Conservation (phyloP, 306 rosid genomes). For the Quercus aquifolioides region DNA sequence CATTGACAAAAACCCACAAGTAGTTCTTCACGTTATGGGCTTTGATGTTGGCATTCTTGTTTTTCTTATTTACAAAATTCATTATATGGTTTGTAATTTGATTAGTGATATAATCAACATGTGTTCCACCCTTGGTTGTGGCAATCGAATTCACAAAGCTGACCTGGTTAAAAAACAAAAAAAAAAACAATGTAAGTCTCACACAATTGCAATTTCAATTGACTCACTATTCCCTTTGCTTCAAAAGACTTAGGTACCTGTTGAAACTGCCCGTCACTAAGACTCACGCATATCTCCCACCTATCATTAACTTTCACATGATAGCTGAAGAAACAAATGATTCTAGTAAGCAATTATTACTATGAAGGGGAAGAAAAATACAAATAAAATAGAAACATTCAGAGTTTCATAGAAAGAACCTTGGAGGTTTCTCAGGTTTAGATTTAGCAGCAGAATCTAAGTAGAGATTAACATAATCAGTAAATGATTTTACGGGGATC, state of each 20-base stretch:
- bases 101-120: slow-evolving; percentile 76
- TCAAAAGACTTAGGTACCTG: slow-evolving; percentile 49
- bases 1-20: slow-evolving; percentile 92
- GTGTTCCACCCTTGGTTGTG: slow-evolving; percentile 95
- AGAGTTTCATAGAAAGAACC: slow-evolving; percentile 34
- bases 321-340: slow-evolving; percentile 36
- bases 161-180: slow-evolving; percentile 45
- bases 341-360: slow-evolving; percentile 8
- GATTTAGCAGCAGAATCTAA: slow-evolving; percentile 57
- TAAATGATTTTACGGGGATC: slow-evolving; percentile 61
- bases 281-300: slow-evolving; percentile 87
- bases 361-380: background rate
- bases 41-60: slow-evolving; percentile 87
- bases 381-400: background rate
- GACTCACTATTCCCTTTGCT: background rate
- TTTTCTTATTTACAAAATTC: slow-evolving; percentile 82
- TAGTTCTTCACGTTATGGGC: slow-evolving; percentile 91
- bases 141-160: slow-evolving; percentile 86
- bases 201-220: background rate
- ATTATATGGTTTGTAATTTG: slow-evolving; percentile 77
- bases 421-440: slow-evolving; percentile 48
- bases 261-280: slow-evolving; percentile 93
- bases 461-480: slow-evolving; percentile 82
- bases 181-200: background rate
- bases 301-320: slow-evolving; percentile 72